Evolutionary conservation across 352 stramenopile species (phyloP), one percentile per base, ranked within the genome.

Genomic region (Aphanomyces invadans): DNA sequence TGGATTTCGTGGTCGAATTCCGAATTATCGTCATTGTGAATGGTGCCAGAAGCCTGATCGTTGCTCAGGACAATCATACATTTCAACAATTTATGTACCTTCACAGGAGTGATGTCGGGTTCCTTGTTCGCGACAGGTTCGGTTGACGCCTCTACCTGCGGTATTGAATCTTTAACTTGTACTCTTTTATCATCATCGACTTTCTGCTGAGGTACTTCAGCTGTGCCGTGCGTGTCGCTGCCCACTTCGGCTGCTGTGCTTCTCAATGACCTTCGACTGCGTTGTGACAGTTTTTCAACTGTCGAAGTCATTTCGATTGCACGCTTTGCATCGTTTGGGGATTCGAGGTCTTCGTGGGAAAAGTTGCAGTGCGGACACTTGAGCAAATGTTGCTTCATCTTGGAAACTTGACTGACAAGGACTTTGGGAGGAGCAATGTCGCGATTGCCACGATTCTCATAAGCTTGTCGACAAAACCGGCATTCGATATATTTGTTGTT

Each of bases 401-500:
- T 29, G 0, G 49, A 26, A 33, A 57, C 36, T 33, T 57, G 15
- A 33, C 49, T 57, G 25, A 57, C 29, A 9, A 57, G 15, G 12
- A 32, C 21, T 38, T 57, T 33, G 7, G 49, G 49, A 33, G 1
- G 21, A 10, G 23, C 4, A 7, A 57, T n/a, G 49, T 57, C 1
- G 4, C 29, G 21, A n/a, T 57, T 26, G 11, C 23, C 23, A 38
- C 49, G 15, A 57, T 38, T 26, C 7, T 29, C 23, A 26, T 33
- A 57, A 32, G 49, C 49, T 39, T 32, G 25, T 33, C 49, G 49
- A 57, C 49, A 57, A 33, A 38, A 38, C 1, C 25, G 25, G n/a
- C 49, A 57, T n/a, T 57, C 49, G 29, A 57, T 32, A n/a, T 36
- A 33, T 39, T 32, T 3, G 12, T 33, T n/a, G 29, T 57, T 57